Evolutionary conservation across 2,329 filamentous ascomycete species (phyloP).

Genomic region (Lecanosticta acicola): DNA sequence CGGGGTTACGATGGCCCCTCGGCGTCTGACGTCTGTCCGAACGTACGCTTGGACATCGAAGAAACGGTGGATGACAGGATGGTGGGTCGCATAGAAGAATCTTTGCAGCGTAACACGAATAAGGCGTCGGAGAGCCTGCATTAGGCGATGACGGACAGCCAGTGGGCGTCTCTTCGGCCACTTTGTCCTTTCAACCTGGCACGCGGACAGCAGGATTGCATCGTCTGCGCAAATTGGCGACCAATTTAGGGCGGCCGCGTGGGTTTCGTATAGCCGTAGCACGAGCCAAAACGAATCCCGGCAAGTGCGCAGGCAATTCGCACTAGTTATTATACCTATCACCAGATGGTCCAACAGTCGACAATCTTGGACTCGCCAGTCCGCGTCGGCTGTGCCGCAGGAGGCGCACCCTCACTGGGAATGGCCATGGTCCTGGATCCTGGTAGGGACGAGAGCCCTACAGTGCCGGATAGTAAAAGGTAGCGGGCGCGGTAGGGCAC

Average conservation of each 20-base stretch:
- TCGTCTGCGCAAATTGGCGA: slow-evolving; percentile 3
- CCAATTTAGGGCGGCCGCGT: slow-evolving; percentile 5
- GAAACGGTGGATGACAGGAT: neutral
- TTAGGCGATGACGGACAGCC: neutral
- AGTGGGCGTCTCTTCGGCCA: slow-evolving; percentile 2
- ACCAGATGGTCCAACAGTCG: neutral
- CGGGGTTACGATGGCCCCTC: neutral
- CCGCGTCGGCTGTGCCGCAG: too few relatives aligned
- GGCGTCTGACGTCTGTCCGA: neutral
- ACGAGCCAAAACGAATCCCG: slow-evolving; percentile 3
- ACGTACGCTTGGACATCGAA: neutral
- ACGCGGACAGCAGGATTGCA: slow-evolving; percentile 2
- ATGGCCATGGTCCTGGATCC: too few relatives aligned
- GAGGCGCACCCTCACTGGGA: too few relatives aligned
- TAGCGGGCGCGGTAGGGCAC: too few relatives aligned
- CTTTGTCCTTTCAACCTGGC: slow-evolving; percentile 1
- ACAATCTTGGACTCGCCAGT: too few relatives aligned
- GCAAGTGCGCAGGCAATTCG: slow-evolving; percentile 4
- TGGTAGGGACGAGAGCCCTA: too few relatives aligned
- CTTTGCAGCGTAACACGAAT: neutral
- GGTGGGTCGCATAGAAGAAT: neutral
- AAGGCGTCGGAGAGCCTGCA: neutral
- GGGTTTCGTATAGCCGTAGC: slow-evolving; percentile 5
- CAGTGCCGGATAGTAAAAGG: too few relatives aligned
- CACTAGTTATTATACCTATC: neutral